phyloP scores from a whole-genome alignment of 2,329 filamentous ascomycete species.

The Cryphonectria naterciae region DNA sequence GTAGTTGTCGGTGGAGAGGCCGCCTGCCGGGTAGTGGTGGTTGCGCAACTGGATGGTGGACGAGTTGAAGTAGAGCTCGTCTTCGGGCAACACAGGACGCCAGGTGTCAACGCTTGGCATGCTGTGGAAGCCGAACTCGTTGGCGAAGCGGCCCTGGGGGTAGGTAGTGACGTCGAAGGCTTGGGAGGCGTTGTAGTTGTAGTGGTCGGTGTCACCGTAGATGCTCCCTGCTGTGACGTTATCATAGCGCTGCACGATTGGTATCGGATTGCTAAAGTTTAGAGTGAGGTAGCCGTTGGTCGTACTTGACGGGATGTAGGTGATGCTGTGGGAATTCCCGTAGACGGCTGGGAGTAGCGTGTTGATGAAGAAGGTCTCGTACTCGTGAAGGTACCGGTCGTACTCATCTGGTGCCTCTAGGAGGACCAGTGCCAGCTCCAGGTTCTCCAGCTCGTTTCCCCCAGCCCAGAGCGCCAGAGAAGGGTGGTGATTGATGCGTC shows the following conservation, averaged over 20 bases:
- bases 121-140: constrained; percentile 67
- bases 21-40: constrained; percentile 60
- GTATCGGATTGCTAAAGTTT: constrained; percentile 55
- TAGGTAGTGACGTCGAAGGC: constrained; percentile 60
- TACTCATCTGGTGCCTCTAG: constrained; percentile 46
- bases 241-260: constrained; percentile 60
- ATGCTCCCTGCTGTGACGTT: constrained; percentile 56
- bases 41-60: constrained; percentile 59
- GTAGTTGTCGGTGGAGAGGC: constrained; percentile 51
- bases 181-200: constrained; percentile 58
- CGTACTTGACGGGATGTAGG: constrained; percentile 64
- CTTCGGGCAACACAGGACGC: constrained; percentile 54
- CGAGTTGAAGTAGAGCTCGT: constrained; percentile 62
- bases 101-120: constrained; percentile 65
- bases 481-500: constrained; percentile 64
- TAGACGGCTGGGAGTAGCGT: constrained; percentile 60
- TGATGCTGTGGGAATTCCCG: constrained; percentile 61
- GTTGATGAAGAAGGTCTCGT: constrained; percentile 61
- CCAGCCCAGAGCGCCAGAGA: constrained; percentile 58
- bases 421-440: constrained; percentile 49
- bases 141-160: constrained; percentile 62
- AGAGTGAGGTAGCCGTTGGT: constrained; percentile 61
- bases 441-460: constrained; percentile 63
- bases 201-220: constrained; percentile 65
- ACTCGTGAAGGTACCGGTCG: constrained; percentile 51